Evolutionary conservation across 2,329 filamentous ascomycete species (phyloP).

Genomic region (Trichoderma hamatum): DNA sequence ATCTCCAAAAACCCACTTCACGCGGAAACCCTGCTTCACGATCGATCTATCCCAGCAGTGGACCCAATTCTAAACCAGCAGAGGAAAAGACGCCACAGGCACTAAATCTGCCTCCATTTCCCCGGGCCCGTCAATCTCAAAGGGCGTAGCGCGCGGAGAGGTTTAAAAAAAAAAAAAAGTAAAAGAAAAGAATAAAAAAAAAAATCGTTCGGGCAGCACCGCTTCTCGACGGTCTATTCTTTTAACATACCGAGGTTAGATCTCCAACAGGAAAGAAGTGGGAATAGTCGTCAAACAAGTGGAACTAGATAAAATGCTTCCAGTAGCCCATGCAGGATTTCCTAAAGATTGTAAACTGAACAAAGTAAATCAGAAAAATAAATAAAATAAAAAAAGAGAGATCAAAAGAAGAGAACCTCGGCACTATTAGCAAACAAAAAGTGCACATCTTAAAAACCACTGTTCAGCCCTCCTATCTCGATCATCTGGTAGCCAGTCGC

Average conservation of each 20-base stretch:
- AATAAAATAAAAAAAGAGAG: neutral
- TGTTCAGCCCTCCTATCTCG: neutral
- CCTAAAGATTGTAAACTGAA: neutral
- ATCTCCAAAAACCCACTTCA: neutral
- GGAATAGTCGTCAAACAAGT: neutral
- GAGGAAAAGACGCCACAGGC: neutral
- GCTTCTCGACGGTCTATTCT: slow-evolving; percentile 8
- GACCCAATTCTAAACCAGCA: neutral
- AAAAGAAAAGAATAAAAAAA: neutral
- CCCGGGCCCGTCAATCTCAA: neutral
- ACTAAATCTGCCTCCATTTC: neutral
- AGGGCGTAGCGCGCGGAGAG: neutral
- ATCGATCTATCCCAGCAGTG: neutral
- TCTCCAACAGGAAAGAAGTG: neutral
- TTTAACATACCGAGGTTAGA: slow-evolving; percentile 6
- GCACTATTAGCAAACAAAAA: neutral
- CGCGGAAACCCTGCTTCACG: neutral
- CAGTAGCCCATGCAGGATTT: neutral
- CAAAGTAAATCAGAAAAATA: neutral
- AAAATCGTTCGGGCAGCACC: neutral
- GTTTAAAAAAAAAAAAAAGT: neutral
- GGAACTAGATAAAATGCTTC: neutral
- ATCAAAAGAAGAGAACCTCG: neutral
- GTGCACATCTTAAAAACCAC: neutral
- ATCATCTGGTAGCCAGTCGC: slow-evolving; percentile 11